Base-by-base conservation (phyloP, 768 basidiomycete genomes). In the Ramaria sp. region DNA sequence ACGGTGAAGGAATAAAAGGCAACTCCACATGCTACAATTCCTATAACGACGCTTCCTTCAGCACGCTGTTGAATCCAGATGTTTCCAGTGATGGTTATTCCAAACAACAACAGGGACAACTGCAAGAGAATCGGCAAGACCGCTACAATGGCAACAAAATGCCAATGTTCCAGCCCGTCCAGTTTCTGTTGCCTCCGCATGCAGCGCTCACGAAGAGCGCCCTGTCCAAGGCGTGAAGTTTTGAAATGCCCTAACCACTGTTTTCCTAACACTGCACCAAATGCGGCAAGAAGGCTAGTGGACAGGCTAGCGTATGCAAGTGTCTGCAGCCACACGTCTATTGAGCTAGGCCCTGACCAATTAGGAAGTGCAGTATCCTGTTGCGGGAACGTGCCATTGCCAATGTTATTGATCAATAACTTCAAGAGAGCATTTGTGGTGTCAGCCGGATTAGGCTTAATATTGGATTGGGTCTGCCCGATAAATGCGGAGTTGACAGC, bases 61-160 rank as follows among this genome's bases (percentile, higher is more conserved):
- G 22, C 27, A 28, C 22, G 50, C 34, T 60, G 53, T 18, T 56
- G n/a, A 10, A 50, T 48, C 61, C 61, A 62, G 13, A 59, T 18
- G 27, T 54, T 52, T 5, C 57, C 47, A 5, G 59, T 25, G 32
- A 64, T 55, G 5, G 63, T 45, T 18, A 57, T 50, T 9, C 48
- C 43, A 47, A 63, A 63, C 16, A 64, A 41, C 15, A 64, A 42
- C 32, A 64, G 56, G 1, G 62, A 64, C 28, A 63, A n/a, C 42
- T 63, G 63, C 28, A 63, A 50, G 12, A 63, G 48, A 6, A 57
- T 50, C 1, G 62, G 63, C 0, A 63, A 48, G 8, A 39, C 20
- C 32, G 55, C 56, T 42, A 63, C 36, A 37, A 58, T 32, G 44
- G 50, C 15, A 16, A 52, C 44, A 18, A 63, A 64, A 22, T 49